phyloP scores from a whole-genome alignment of 352 stramenopile genomes.

The Pythium sp. region DNA sequence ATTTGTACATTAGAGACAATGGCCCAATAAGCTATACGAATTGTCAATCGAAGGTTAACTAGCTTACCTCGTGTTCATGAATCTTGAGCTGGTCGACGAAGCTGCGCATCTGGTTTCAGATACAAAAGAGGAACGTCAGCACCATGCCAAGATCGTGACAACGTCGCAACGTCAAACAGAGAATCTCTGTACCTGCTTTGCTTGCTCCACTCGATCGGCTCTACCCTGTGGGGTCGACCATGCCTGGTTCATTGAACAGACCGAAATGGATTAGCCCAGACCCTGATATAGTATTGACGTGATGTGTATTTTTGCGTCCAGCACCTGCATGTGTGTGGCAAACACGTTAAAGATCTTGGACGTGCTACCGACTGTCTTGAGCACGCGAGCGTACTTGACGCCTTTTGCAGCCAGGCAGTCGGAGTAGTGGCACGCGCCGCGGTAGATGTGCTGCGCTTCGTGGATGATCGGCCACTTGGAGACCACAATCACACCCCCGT shows the following conservation, averaged over 20 bases:
- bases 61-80: slow-evolving; percentile 57
- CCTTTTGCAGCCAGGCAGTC: slow-evolving; percentile 83
- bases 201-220: slow-evolving; percentile 62
- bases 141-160: too few relatives aligned
- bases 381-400: slow-evolving; percentile 74
- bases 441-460: slow-evolving; percentile 79
- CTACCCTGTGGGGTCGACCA: slow-evolving; percentile 72
- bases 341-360: slow-evolving; percentile 86
- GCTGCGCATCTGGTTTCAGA: slow-evolving; percentile 37
- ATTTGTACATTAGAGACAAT: not conserved
- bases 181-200: slow-evolving; percentile 41
- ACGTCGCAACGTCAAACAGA: too few relatives aligned
- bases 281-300: not conserved
- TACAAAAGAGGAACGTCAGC: too few relatives aligned
- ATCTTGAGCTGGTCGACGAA: slow-evolving; percentile 68
- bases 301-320: not conserved
- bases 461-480: slow-evolving; percentile 79
- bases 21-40: not conserved
- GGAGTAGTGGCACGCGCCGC: slow-evolving; percentile 73
- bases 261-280: not conserved
- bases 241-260: slow-evolving; percentile 27
- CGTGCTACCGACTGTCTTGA: slow-evolving; percentile 48
- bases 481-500: slow-evolving; percentile 77
- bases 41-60: too few relatives aligned
- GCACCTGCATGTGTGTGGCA: slow-evolving; percentile 78